A percentile compares a stretch with the other conserved stretches of the same genome.
These are phyloP conservation scores for Cladosporium sp. DNA, from an alignment of 2,329 filamentous ascomycete species.

Conservation along the genomic window DNA sequence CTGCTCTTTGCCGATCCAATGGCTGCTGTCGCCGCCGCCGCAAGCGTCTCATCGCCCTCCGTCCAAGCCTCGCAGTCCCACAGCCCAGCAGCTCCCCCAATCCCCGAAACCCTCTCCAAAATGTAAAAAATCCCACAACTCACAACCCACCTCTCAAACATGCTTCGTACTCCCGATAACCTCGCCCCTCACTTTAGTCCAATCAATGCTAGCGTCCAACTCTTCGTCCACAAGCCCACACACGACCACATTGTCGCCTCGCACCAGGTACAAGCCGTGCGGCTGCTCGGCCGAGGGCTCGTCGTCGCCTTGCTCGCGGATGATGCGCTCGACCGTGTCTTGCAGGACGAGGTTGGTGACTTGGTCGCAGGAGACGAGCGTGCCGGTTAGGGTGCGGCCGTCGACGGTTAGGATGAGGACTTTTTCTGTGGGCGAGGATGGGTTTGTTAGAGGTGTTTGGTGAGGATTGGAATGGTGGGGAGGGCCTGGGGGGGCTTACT, in stretches of 20 bases:
- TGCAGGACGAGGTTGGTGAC: constrained; percentile 87
- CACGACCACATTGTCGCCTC: constrained; percentile 90
- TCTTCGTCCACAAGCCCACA: constrained; percentile 87
- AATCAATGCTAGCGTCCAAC: constrained; percentile 85
- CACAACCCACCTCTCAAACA: constrained; percentile 42
- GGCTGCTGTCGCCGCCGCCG: too few relatives aligned
- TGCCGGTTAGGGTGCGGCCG: constrained; percentile 73
- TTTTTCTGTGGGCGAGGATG: constrained; percentile 58
- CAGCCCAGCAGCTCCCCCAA: too few relatives aligned
- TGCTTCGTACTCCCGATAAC: constrained; percentile 85
- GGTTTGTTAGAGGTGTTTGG: constrained; percentile 7
- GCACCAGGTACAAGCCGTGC: constrained; percentile 83
- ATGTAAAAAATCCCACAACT: not conserved
- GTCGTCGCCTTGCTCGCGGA: constrained; percentile 76
- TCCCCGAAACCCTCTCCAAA: too few relatives aligned
- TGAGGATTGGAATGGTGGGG: not conserved
- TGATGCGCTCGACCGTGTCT: constrained; percentile 81
- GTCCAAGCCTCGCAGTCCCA: too few relatives aligned
- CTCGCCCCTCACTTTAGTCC: constrained; percentile 81
- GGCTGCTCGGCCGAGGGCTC: constrained; percentile 76
- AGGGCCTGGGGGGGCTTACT: constrained; percentile 27
- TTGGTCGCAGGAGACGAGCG: constrained; percentile 79
- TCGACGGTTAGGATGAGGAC: constrained; percentile 89
- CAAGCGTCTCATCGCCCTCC: too few relatives aligned
- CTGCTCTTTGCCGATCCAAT: too few relatives aligned